A percentile compares a stretch with the other conserved stretches of the same genome.
These are phyloP conservation scores for Rhytidiadelphus loreus DNA, from an alignment of 225 moss, liverwort and hornwort species.

Conservation along the genomic window DNA sequence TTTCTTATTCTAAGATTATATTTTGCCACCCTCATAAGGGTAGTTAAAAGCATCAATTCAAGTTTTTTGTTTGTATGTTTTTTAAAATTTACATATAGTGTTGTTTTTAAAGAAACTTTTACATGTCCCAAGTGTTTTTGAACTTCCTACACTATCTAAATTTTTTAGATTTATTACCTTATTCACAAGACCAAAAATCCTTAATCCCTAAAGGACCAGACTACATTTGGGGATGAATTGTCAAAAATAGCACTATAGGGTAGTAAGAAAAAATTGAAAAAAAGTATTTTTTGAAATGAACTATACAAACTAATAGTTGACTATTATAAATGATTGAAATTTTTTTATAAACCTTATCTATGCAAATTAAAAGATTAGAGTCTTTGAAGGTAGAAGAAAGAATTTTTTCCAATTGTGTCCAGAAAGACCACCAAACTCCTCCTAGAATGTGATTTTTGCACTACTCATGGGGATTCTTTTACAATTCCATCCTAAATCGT, in stretches of 20 bases:
- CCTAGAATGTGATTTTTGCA: background rate
- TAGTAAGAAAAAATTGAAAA: too few relatives aligned
- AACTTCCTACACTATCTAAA: background rate
- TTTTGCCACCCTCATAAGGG: background rate
- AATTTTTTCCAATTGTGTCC: background rate
- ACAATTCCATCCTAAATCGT: background rate
- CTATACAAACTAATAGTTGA: fast-evolving
- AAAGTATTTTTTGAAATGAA: background rate
- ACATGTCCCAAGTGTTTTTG: too few relatives aligned
- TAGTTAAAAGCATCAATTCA: background rate
- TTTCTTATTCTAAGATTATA: fast-evolving
- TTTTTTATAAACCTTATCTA: background rate
- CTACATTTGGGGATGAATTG: too few relatives aligned
- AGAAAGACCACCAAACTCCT: background rate
- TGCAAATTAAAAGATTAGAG: background rate
- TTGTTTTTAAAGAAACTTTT: too few relatives aligned
- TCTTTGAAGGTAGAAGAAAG: background rate
- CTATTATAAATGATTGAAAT: fast-evolving
- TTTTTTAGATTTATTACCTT: background rate
- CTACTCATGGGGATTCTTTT: fast-evolving
- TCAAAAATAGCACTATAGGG: fast-evolving
- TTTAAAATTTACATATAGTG: background rate
- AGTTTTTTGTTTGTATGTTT: background rate
- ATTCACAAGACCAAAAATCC: background rate
- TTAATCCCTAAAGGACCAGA: fast-evolving